Evolutionary conservation across 2,329 filamentous ascomycete species (phyloP).

Genomic region (Ophidiomyces ophidiicola): DNA sequence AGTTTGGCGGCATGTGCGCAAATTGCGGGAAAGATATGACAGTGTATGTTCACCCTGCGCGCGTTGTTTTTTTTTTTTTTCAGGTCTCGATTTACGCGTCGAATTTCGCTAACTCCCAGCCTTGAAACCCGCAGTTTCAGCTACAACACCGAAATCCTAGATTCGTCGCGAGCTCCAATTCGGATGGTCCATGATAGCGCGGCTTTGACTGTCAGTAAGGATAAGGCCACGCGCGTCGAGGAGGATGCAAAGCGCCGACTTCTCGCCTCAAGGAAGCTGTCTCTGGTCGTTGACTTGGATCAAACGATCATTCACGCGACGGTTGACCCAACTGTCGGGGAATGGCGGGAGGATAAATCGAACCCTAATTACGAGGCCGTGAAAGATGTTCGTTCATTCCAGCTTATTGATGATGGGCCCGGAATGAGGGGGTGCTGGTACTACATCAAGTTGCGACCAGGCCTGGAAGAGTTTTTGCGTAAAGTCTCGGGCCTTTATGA

Average conservation of each 20-base stretch:
- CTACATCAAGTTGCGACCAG: conserved; percentile 94
- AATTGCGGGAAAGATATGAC: conserved; percentile 96
- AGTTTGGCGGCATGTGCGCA: conserved; percentile 81
- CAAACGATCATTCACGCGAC: conserved; percentile 98
- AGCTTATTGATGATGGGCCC: conserved; percentile 74
- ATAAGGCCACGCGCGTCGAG: conserved; percentile 69
- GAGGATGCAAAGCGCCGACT: conserved; percentile 75
- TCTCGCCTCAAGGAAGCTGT: conserved; percentile 69
- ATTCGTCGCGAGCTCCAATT: conserved; percentile 78
- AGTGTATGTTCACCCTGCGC: conserved; percentile 38
- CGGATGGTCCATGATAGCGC: conserved; percentile 92
- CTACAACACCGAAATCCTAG: conserved; percentile 67
- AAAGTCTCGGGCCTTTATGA: conserved; percentile 73
- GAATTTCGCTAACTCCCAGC: conserved; percentile 3
- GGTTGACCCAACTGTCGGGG: conserved; percentile 87
- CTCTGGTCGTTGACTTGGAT: conserved; percentile 89
- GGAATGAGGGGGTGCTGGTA: conserved; percentile 75
- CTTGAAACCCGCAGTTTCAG: conserved; percentile 40
- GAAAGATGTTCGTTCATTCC: conserved; percentile 76
- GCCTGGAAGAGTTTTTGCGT: conserved; percentile 66
- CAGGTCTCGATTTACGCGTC: conserved; percentile 1
- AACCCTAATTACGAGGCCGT: conserved; percentile 89
- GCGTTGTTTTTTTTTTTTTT: conserved; percentile 6
- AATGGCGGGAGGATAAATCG: conserved; percentile 79
- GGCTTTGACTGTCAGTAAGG: conserved; percentile 68